Conservation (phyloP, 106 monocot species). For the Acorus gramineus region DNA sequence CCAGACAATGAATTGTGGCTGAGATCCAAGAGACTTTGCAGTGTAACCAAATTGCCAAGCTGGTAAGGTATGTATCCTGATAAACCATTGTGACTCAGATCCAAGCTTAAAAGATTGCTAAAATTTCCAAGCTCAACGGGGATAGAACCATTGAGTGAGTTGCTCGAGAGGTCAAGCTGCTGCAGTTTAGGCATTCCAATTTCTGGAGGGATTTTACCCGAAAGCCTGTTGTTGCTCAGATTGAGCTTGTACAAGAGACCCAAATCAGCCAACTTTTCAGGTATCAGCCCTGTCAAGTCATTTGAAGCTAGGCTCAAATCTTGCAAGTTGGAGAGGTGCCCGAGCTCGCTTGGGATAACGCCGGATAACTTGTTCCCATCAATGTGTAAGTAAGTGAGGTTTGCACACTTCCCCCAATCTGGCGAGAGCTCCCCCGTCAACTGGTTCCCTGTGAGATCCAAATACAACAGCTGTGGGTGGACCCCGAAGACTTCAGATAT, state of each 20-base stretch:
- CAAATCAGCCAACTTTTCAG: slow-evolving; percentile 21
- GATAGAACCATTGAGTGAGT: slow-evolving; percentile 35
- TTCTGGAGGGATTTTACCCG: slow-evolving; percentile 28
- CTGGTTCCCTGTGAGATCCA: slow-evolving; percentile 45
- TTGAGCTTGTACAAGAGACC: slow-evolving; percentile 29
- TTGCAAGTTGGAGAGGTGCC: slow-evolving; percentile 13
- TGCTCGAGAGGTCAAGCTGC: slow-evolving; percentile 39
- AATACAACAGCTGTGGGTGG: slow-evolving; percentile 25
- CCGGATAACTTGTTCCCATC: slow-evolving; percentile 42
- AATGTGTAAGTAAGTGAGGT: slow-evolving; percentile 24
- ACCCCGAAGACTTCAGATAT: slow-evolving; percentile 44
- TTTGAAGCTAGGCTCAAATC: slow-evolving; percentile 37
- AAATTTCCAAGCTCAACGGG: slow-evolving; percentile 31
- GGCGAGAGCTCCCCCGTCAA: slow-evolving; percentile 51
- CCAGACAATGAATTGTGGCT: slow-evolving; percentile 56
- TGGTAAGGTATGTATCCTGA: slow-evolving; percentile 43
- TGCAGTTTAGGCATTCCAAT: slow-evolving; percentile 19
- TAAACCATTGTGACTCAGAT: slow-evolving; percentile 31
- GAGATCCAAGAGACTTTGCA: slow-evolving; percentile 45
- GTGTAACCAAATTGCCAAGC: slow-evolving; percentile 31
- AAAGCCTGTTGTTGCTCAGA: slow-evolving; percentile 36
- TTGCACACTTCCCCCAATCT: slow-evolving; percentile 51
- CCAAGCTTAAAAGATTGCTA: slow-evolving; percentile 4
- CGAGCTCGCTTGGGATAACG: slow-evolving; percentile 26
- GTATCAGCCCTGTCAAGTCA: slow-evolving; percentile 37